Percentiles rank a stretch among this genome's conserved stretches.
These are phyloP conservation scores for Podospora bellae-mahoneyi DNA, from an alignment of 495 filamentous ascomycete species.

Conservation along the genomic window DNA sequence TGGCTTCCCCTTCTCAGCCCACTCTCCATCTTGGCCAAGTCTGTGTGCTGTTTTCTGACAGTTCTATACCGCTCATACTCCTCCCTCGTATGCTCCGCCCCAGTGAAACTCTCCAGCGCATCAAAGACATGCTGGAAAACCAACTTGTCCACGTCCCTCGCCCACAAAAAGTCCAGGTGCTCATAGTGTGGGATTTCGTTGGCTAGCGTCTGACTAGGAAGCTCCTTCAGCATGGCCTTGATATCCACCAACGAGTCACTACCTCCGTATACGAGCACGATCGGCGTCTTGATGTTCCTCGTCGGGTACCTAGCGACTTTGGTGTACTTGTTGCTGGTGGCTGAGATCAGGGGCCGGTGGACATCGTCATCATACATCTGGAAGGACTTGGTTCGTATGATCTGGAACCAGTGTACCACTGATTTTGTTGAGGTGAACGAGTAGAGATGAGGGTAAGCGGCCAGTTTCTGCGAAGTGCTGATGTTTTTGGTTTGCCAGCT, in stretches of 20 bases:
- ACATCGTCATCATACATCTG: conserved; percentile 98
- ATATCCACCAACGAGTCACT: conserved; percentile 96
- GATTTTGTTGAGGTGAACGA: conserved; percentile 94
- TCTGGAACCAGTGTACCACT: conserved; percentile 98
- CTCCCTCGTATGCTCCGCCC: conserved; percentile 48
- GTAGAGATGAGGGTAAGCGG: conserved; percentile 94
- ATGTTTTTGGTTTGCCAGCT: conserved; percentile 89
- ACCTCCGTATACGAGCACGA: conserved; percentile 89
- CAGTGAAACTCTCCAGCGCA: conserved; percentile 67
- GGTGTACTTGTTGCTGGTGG: conserved; percentile 51
- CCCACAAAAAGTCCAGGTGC: conserved; percentile 98
- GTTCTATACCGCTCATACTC: conserved; percentile 48
- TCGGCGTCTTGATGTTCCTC: conserved; percentile 92
- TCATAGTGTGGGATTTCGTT: conserved; percentile 87
- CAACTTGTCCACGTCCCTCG: conserved; percentile 70
- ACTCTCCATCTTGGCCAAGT: background rate
- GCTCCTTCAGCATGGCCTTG: conserved; percentile 79
- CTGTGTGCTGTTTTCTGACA: conserved; percentile 15
- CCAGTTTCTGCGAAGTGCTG: conserved; percentile 81
- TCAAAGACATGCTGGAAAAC: conserved; percentile 90
- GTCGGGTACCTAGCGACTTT: conserved; percentile 96
- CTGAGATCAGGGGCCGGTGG: conserved; percentile 47
- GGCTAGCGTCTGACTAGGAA: conserved; percentile 78
- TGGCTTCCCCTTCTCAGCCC: background rate
- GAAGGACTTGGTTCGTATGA: conserved; percentile 90